These are phyloP conservation scores for Arabis hirsuta DNA, from an alignment of 345 rosid genomes.

Conservation along the genomic window DNA sequence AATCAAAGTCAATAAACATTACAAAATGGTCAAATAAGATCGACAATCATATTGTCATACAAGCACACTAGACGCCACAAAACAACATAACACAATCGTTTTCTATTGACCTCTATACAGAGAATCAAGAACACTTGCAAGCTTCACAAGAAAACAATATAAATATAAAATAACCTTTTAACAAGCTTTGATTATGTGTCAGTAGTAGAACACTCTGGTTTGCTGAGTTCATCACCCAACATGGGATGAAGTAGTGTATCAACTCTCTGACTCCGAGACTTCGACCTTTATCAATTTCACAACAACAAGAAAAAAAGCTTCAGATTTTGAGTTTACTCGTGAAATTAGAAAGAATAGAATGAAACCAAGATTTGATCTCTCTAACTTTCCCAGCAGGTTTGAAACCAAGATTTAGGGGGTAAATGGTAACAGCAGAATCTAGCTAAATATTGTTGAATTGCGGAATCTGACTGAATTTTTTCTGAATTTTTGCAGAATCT, in stretches of 20 bases:
- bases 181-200: constrained; percentile 1
- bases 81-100: constrained; percentile 2
- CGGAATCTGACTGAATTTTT: too few species aligned
- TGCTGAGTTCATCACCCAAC: constrained; percentile 60
- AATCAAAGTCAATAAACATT: too few species aligned
- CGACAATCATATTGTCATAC: neutral
- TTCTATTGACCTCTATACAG: neutral
- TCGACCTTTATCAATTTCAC: constrained; percentile 57
- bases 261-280: constrained; percentile 85
- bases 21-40: too few species aligned
- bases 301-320: constrained; percentile 15
- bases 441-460: too few species aligned
- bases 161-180: neutral
- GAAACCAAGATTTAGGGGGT: too few species aligned
- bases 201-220: constrained; percentile 45
- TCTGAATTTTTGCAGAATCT: too few species aligned
- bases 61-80: neutral
- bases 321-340: constrained; percentile 6
- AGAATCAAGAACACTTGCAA: constrained; percentile 23
- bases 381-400: constrained; percentile 61
- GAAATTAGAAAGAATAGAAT: neutral
- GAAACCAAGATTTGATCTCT: constrained; percentile 4
- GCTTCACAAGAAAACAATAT: neutral
- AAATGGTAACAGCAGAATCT: too few species aligned
- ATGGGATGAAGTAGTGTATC: constrained; percentile 92